Evolutionary conservation across 2,329 filamentous ascomycete species (phyloP).

Genomic region (Colletotrichum chrysophilum): DNA sequence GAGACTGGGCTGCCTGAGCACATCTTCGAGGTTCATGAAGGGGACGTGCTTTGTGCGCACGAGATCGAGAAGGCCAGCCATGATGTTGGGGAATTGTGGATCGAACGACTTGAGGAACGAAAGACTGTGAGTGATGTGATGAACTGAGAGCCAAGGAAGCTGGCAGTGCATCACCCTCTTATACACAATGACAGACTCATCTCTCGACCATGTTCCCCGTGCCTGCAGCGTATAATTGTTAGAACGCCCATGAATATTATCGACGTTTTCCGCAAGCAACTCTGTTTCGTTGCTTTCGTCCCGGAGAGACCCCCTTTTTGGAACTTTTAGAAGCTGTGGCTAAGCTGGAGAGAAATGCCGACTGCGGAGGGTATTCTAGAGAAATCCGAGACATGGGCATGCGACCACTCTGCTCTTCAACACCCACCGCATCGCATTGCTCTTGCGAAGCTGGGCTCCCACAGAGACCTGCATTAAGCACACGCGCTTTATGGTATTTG

Average conservation of each 20-base stretch:
- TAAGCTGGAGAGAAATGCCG: background rate
- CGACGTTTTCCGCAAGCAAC: background rate
- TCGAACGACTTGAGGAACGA: background rate
- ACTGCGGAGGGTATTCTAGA: background rate
- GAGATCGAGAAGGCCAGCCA: background rate
- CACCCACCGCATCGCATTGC: background rate
- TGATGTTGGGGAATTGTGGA: background rate
- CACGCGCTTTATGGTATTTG: rapidly evolving
- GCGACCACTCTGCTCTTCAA: background rate
- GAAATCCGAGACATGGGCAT: background rate
- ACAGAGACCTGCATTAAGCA: too few species aligned
- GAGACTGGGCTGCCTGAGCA: slow-evolving; percentile 31
- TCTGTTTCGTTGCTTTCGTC: background rate
- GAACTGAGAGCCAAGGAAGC: background rate
- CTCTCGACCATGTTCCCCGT: background rate
- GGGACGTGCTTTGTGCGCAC: background rate
- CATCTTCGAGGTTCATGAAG: background rate
- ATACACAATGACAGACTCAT: background rate
- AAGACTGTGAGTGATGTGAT: background rate
- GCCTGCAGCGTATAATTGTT: background rate
- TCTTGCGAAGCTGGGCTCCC: background rate
- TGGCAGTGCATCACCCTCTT: background rate
- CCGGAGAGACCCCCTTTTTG: background rate
- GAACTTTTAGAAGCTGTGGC: background rate
- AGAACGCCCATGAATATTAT: background rate